Percentiles rank a stretch among this genome's conserved stretches.
These are phyloP conservation scores for Plenodomus biglobosus DNA, from an alignment of 2,329 filamentous ascomycete genomes.

Conservation along the genomic window DNA sequence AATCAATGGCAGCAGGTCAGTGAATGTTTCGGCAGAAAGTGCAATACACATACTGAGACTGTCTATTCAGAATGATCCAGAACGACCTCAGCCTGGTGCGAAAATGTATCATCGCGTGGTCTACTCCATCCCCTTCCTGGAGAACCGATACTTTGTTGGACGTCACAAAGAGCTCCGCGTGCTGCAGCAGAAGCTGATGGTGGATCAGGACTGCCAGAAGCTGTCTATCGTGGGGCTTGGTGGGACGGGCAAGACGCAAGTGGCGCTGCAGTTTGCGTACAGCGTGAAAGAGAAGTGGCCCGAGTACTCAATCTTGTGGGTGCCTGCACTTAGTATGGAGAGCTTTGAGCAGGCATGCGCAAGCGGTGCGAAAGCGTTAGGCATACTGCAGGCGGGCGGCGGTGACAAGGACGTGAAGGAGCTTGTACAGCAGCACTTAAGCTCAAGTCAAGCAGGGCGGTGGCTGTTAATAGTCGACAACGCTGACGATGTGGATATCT, in stretches of 20 bases:
- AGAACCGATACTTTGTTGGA: slow-evolving; percentile 32
- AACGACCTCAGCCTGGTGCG: too few relatives aligned
- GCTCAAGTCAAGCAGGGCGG: slow-evolving; percentile 10
- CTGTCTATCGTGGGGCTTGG: slow-evolving; percentile 34
- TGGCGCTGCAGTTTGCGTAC: slow-evolving; percentile 37
- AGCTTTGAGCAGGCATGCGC: slow-evolving; percentile 21
- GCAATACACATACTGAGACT: too few relatives aligned
- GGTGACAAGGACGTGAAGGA: slow-evolving; percentile 21
- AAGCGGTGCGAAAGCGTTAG: too few relatives aligned
- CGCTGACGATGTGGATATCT: slow-evolving; percentile 7
- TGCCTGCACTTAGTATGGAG: slow-evolving; percentile 23
- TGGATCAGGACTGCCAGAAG: slow-evolving; percentile 21
- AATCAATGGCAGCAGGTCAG: too few relatives aligned
- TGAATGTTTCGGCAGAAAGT: too few relatives aligned
- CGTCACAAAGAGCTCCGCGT: slow-evolving; percentile 21
- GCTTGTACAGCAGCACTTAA: slow-evolving; percentile 24
- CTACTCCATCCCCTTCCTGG: too few relatives aligned
- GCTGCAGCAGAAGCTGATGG: slow-evolving; percentile 28
- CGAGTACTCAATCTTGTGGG: slow-evolving; percentile 24
- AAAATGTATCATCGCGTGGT: too few relatives aligned
- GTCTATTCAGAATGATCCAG: too few relatives aligned
- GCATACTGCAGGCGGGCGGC: slow-evolving; percentile 8
- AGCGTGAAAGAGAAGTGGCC: slow-evolving; percentile 14
- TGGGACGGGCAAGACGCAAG: slow-evolving; percentile 37
- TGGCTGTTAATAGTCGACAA: slow-evolving; percentile 16